phyloP scores from a whole-genome alignment of 2,329 filamentous ascomycete species.

The Fusarium clavum region DNA sequence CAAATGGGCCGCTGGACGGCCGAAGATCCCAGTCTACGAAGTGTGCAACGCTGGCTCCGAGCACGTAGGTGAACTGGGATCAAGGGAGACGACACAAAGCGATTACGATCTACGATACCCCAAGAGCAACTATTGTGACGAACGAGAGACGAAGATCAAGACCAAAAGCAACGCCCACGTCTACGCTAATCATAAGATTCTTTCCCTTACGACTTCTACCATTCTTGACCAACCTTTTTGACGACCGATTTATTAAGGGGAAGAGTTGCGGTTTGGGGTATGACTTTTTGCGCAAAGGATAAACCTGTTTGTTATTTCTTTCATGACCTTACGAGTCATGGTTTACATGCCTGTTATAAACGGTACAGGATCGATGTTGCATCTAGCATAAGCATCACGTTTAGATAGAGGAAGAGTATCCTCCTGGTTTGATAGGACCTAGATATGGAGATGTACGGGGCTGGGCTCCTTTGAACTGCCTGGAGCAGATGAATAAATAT shows the following conservation, averaged over 20 bases:
- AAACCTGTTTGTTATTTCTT: slow-evolving; percentile 16
- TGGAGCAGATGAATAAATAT: slow-evolving; percentile 41
- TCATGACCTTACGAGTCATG: slow-evolving; percentile 29
- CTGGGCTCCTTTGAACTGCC: slow-evolving; percentile 46
- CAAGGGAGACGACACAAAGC: slow-evolving; percentile 20
- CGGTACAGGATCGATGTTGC: slow-evolving; percentile 19
- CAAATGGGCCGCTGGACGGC: slow-evolving; percentile 70
- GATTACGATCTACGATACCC: slow-evolving; percentile 30
- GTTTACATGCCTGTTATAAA: slow-evolving; percentile 23
- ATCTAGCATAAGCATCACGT: slow-evolving; percentile 21
- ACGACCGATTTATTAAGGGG: slow-evolving; percentile 33
- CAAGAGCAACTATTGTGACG: slow-evolving; percentile 22
- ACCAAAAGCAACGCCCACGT: slow-evolving; percentile 18
- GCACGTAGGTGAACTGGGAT: slow-evolving; percentile 43
- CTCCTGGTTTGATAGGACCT: slow-evolving; percentile 8
- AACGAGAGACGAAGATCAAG: slow-evolving; percentile 34
- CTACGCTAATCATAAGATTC: slow-evolving; percentile 30
- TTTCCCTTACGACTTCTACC: slow-evolving; percentile 37
- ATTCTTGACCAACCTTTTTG: slow-evolving; percentile 39
- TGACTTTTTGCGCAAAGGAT: slow-evolving; percentile 28
- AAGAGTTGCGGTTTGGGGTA: slow-evolving; percentile 12
- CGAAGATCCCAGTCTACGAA: slow-evolving; percentile 69
- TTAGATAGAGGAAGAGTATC: slow-evolving; percentile 31
- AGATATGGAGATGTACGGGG: slow-evolving; percentile 21
- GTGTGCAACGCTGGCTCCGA: slow-evolving; percentile 70